Conservation (phyloP, 345 rosid species). For the Pugionium cornutum region DNA sequence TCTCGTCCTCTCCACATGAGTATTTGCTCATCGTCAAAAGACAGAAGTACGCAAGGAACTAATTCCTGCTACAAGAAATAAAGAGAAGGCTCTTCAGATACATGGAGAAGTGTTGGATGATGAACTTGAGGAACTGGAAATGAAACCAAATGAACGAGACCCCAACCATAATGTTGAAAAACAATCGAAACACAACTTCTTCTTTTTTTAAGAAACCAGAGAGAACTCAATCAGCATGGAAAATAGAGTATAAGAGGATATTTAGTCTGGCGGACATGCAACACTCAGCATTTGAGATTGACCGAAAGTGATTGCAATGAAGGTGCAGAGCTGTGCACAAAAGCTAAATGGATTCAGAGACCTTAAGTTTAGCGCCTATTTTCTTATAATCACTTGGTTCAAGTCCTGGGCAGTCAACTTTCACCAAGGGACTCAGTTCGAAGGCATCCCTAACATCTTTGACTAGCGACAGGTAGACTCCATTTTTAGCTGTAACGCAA, state of each 20-base stretch:
- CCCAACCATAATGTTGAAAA: background rate
- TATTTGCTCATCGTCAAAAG: conserved; percentile 88
- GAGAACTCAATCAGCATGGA: background rate
- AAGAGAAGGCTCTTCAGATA: conserved; percentile 15
- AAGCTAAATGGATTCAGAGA: conserved; percentile 25
- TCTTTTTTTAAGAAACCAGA: background rate
- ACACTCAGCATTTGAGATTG: background rate
- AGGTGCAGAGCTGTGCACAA: conserved; percentile 8
- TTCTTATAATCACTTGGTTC: conserved; percentile 88
- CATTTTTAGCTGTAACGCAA: conserved; percentile 72
- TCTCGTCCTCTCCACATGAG: conserved; percentile 88
- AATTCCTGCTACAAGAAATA: conserved; percentile 54
- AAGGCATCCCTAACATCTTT: conserved; percentile 85
- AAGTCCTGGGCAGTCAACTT: conserved; percentile 78
- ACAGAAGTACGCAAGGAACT: conserved; percentile 87
- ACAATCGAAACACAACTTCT: background rate
- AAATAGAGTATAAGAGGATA: background rate
- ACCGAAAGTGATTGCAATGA: conserved; percentile 8
- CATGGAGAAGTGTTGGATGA: conserved; percentile 12
- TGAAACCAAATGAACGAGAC: background rate
- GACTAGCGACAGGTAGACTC: conserved; percentile 70
- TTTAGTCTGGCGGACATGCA: background rate
- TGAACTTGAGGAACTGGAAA: conserved; percentile 2
- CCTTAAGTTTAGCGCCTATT: conserved; percentile 95
- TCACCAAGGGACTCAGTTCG: conserved; percentile 81